A percentile compares a stretch with the other conserved stretches of the same genome.
phyloP scores from a whole-genome alignment of 352 stramenopile genomes.

The Phytophthora lateralis region DNA sequence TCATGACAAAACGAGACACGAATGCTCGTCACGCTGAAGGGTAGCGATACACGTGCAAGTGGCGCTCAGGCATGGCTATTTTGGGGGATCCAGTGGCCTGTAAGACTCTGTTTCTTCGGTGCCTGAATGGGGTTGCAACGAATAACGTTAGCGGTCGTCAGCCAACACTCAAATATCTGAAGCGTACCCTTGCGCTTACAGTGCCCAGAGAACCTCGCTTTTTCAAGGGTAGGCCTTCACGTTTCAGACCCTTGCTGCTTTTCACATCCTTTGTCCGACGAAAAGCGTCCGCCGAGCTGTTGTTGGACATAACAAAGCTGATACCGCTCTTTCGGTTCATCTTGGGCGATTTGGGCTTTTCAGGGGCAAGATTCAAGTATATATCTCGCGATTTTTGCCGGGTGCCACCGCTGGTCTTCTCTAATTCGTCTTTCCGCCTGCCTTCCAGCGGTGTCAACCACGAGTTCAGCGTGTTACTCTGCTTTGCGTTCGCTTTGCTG shows the following conservation, averaged over 20 bases:
- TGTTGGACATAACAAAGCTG: conserved; percentile 19
- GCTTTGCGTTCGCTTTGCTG: conserved; percentile 14
- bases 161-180: neutral
- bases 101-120: conserved; percentile 8
- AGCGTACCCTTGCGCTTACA: conserved; percentile 30
- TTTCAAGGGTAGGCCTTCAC: conserved; percentile 6
- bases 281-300: conserved; percentile 7
- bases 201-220: conserved; percentile 27
- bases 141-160: conserved; percentile 4
- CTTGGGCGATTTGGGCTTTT: conserved; percentile 11
- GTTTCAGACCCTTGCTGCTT: conserved; percentile 2
- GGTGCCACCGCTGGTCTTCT: conserved; percentile 7
- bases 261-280: conserved; percentile 17
- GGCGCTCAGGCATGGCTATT: conserved; percentile 3
- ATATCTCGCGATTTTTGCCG: conserved; percentile 4
- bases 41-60: neutral
- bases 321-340: conserved; percentile 27
- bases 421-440: conserved; percentile 19
- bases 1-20: neutral
- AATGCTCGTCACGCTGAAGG: neutral
- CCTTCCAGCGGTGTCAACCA: conserved; percentile 21
- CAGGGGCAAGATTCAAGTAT: conserved; percentile 18
- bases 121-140: conserved; percentile 8
- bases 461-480: conserved; percentile 4
- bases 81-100: conserved; percentile 13